Evolutionary conservation across 2,329 filamentous ascomycete genomes (phyloP).

Genomic region (Setomelanomma holmii): DNA sequence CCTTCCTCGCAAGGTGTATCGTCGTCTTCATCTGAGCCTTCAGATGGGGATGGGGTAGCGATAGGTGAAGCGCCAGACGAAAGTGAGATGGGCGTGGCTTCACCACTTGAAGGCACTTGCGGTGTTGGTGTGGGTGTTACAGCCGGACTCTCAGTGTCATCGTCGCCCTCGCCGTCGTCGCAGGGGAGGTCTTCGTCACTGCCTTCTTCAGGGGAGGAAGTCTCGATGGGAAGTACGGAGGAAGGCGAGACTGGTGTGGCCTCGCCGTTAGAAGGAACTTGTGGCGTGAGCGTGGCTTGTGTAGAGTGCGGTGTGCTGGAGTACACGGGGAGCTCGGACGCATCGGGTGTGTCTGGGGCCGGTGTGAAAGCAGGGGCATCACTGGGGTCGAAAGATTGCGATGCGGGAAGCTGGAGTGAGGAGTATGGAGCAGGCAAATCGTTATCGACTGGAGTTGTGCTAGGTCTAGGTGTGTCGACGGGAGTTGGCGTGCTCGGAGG

Average conservation of each 20-base stretch:
- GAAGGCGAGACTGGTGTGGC: not conserved
- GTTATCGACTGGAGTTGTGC: conserved; percentile 10
- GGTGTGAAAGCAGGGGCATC: conserved; percentile 24
- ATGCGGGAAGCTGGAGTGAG: conserved; percentile 16
- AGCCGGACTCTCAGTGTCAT: conserved; percentile 5
- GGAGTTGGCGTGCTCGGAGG: conserved; percentile 17
- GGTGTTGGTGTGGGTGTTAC: not conserved
- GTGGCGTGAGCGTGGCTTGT: conserved; percentile 9
- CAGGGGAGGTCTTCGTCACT: not conserved
- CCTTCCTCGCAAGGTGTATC: conserved; percentile 11
- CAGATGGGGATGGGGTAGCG: not conserved
- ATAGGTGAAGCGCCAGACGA: conserved; percentile 3
- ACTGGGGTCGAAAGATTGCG: conserved; percentile 20
- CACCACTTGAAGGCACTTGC: conserved; percentile 7
- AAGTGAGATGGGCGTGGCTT: not conserved
- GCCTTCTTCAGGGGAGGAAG: conserved; percentile 1
- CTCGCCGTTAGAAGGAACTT: not conserved
- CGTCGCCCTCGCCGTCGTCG: conserved; percentile 1
- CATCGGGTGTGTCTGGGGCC: not conserved
- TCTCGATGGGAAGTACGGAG: conserved; percentile 5
- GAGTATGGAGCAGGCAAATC: conserved; percentile 22
- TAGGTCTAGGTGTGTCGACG: conserved; percentile 3
- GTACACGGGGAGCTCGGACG: conserved; percentile 18
- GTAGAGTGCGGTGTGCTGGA: conserved; percentile 20
- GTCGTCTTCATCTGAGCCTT: conserved; percentile 2